Evolutionary conservation across 768 basidiomycete genomes (phyloP).

Genomic region (Tricholomella constricta): DNA sequence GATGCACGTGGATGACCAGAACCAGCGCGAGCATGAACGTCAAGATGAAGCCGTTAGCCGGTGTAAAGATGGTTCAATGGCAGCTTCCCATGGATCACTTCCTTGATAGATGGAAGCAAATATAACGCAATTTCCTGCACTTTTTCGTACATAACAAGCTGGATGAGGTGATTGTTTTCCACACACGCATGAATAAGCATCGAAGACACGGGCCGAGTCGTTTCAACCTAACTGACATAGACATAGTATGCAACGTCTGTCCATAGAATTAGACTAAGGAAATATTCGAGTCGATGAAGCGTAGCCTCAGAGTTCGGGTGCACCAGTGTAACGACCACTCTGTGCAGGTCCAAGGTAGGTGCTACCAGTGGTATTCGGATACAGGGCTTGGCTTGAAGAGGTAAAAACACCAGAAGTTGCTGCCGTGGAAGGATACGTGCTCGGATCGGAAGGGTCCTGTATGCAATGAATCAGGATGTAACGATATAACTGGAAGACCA

Average conservation of each 20-base stretch:
- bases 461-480: constrained; percentile 5
- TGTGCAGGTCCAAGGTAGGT: constrained; percentile 13
- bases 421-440: constrained; percentile 38
- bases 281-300: neutral
- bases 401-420: constrained; percentile 7
- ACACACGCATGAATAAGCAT: neutral
- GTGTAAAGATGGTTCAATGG: neutral
- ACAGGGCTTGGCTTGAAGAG: constrained; percentile 13
- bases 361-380: constrained; percentile 21
- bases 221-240: neutral
- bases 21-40: no score
- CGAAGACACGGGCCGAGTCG: neutral
- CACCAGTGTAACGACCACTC: constrained; percentile 31
- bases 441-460: constrained; percentile 43
- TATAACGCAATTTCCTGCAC: neutral
- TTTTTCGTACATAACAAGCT: neutral
- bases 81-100: constrained; percentile 1
- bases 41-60: no score
- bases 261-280: constrained; percentile 3
- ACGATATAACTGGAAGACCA: neutral
- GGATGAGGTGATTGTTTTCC: neutral
- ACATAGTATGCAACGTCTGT: constrained; percentile 1
- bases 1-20: no score
- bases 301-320: constrained; percentile 27
- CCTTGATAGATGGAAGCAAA: constrained; percentile 5